Evolutionary conservation across 2,329 filamentous ascomycete species (phyloP).

Genomic region (Apiospora pterosperma): DNA sequence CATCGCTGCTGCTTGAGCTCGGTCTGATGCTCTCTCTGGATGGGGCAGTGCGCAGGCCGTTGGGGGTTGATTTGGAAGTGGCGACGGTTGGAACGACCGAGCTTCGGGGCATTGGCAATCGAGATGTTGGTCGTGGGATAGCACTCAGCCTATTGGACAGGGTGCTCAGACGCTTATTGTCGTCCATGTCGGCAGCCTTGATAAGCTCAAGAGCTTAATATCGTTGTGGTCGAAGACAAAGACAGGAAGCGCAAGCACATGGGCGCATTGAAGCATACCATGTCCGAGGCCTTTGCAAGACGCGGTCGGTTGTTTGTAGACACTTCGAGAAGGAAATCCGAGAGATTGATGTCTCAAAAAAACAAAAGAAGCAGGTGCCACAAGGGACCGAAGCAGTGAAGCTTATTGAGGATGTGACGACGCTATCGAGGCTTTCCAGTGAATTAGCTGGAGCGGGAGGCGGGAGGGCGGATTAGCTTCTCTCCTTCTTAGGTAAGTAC

Average conservation of each 20-base stretch:
- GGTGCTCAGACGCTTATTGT: not conserved
- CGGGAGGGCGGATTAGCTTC: not conserved
- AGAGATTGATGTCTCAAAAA: not conserved
- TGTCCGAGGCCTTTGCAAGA: not conserved
- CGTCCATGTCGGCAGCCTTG: slow-evolving; percentile 1
- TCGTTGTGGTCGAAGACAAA: not conserved
- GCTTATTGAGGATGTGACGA: not conserved
- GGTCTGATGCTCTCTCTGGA: slow-evolving; percentile 8
- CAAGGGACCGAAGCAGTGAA: not conserved
- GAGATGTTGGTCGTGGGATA: slow-evolving; percentile 27
- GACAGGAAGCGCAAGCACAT: not conserved
- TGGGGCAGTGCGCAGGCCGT: slow-evolving; percentile 12
- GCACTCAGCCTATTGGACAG: slow-evolving; percentile 17
- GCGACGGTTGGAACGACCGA: slow-evolving; percentile 17
- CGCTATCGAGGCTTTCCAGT: not conserved
- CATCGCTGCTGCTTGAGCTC: slow-evolving; percentile 13
- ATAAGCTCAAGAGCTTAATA: not conserved
- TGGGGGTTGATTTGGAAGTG: slow-evolving; percentile 6
- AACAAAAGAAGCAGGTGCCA: not conserved
- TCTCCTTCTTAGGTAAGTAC: not conserved
- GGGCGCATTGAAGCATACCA: not conserved
- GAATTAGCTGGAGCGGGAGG: not conserved
- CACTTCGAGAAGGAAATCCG: not conserved
- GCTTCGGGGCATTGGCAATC: slow-evolving; percentile 25
- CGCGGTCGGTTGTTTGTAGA: not conserved